Evolutionary conservation across 306 rosid genomes (phyloP), one percentile per base, ranked within the genome.

Genomic region (Alnus glutinosa): DNA sequence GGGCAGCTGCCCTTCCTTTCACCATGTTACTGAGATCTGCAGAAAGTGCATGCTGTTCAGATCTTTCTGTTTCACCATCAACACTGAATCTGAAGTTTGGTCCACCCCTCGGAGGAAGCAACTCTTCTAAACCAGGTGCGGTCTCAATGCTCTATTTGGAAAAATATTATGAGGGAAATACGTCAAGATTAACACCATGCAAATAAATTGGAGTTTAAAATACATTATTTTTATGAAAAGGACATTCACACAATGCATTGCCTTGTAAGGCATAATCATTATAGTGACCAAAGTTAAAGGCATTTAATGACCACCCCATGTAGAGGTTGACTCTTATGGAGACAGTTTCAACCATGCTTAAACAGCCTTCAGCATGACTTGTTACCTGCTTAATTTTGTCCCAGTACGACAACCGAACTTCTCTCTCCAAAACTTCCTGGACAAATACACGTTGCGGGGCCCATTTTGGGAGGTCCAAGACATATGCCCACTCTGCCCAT

Each of bases 391-490:
- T 96, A 61, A 96, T 89, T 87, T 93, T 96, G 79, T 96, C 99
- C 99, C 99, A 96, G 82, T 96, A 96, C 1, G 99, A 96, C 84
- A 96, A 81, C 71, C 99, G 97, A 46, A 96, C 94, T 90, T 96
- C 99, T 87, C 99, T 91, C 85, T 96, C 97, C 87, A 96, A 85
- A 85, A 96, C 97, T 83, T 96, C 99, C 88, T 93, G 98, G 76
- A 93, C 99, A 87, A 96, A 93, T 55, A 93, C 98, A 73, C 97
- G 98, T 68, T 96, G 99, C 28, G 99, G 99, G 49, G 99, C 99
- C 98, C 99, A 96, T 82, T 86, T 96, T 19, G 99, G 98, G 57
- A 96, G 97, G 73, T 96, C 98, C 70, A 96, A 71, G 78, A 93
- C 99, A 80, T 83, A 80, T 64, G 97, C 93, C 99, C 99, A 96